Percentiles rank a stretch among this genome's conserved stretches.
phyloP scores from a whole-genome alignment of 768 basidiomycete species.

The Auriscalpium vulgare region DNA sequence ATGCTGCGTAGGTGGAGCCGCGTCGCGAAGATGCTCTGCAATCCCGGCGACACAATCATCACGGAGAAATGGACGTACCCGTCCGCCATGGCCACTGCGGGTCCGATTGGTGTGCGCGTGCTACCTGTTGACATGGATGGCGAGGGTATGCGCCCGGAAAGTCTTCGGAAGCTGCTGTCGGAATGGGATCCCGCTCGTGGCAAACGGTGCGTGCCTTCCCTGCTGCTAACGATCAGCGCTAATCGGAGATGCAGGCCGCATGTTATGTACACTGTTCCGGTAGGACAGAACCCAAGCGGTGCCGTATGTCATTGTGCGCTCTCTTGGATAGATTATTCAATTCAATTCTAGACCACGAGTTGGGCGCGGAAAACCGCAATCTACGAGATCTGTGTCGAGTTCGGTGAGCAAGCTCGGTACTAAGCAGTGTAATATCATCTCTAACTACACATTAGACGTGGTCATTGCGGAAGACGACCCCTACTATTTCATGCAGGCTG shows the following conservation, averaged over 20 bases:
- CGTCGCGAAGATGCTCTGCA: constrained; percentile 50
- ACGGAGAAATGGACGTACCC: constrained; percentile 75
- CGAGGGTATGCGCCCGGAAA: constrained; percentile 58
- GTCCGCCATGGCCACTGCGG: constrained; percentile 33
- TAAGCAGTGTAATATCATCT: no score
- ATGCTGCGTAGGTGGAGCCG: constrained; percentile 36
- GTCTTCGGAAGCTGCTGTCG: constrained; percentile 48
- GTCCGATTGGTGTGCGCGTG: constrained; percentile 34
- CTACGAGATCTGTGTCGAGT: constrained; percentile 78
- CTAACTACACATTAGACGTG: constrained; percentile 35
- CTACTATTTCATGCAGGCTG: constrained; percentile 68
- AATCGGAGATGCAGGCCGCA: constrained; percentile 39
- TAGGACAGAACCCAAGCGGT: constrained; percentile 84
- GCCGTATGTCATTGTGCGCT: constrained; percentile 34
- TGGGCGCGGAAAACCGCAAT: constrained; percentile 63
- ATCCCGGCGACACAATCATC: constrained; percentile 54
- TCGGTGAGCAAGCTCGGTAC: constrained; percentile 34
- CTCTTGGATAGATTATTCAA: neutral
- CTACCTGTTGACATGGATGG: constrained; percentile 62
- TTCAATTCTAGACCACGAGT: constrained; percentile 44
- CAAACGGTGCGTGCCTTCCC: constrained; percentile 34
- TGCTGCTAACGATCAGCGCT: neutral
- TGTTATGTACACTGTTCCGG: constrained; percentile 67
- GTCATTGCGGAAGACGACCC: constrained; percentile 84
- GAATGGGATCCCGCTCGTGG: constrained; percentile 62